These are phyloP conservation scores for Coprinellus aureogranulatus DNA, from an alignment of 768 basidiomycete species.

Conservation along the genomic window DNA sequence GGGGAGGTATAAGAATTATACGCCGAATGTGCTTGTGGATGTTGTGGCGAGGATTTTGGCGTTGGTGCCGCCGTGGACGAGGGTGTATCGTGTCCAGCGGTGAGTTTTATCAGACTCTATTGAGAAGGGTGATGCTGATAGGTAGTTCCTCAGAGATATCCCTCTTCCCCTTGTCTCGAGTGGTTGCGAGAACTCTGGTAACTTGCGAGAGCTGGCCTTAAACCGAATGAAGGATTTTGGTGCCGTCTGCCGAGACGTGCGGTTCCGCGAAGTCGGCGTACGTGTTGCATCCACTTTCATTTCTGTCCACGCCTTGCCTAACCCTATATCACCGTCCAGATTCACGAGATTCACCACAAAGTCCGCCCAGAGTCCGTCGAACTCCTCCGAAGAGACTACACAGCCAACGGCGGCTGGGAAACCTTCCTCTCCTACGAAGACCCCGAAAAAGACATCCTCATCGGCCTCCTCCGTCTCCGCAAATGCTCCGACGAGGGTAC, in stretches of 20 bases:
- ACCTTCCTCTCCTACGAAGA: conserved; percentile 99
- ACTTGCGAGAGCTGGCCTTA: conserved; percentile 91
- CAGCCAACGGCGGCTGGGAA: conserved; percentile 99
- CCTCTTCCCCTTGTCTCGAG: conserved; percentile 94
- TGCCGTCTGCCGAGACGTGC: conserved; percentile 93
- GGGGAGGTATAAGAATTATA: conserved; percentile 98
- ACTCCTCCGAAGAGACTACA: conserved; percentile 90
- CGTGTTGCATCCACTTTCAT: conserved; percentile 26
- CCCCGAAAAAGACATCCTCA: conserved; percentile 92
- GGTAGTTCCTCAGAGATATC: conserved; percentile 66
- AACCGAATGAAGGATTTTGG: conserved; percentile 99
- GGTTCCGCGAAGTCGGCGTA: conserved; percentile 97
- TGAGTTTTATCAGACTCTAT: conserved; percentile 25
- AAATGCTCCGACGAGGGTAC: conserved; percentile 98
- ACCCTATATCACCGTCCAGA: conserved; percentile 52
- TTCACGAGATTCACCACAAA: conserved; percentile 98
- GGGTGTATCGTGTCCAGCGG: conserved; percentile 98
- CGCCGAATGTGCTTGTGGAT: conserved; percentile 97
- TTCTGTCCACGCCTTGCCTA: background rate
- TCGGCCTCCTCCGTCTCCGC: conserved; percentile 86
- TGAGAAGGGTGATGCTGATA: conserved; percentile 1
- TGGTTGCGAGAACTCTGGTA: conserved; percentile 97
- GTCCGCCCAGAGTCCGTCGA: conserved; percentile 94
- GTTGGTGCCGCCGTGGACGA: conserved; percentile 96
- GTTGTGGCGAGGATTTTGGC: conserved; percentile 95